Evolutionary conservation across 106 monocot species (phyloP).

Genomic region (Acorus calamus): DNA sequence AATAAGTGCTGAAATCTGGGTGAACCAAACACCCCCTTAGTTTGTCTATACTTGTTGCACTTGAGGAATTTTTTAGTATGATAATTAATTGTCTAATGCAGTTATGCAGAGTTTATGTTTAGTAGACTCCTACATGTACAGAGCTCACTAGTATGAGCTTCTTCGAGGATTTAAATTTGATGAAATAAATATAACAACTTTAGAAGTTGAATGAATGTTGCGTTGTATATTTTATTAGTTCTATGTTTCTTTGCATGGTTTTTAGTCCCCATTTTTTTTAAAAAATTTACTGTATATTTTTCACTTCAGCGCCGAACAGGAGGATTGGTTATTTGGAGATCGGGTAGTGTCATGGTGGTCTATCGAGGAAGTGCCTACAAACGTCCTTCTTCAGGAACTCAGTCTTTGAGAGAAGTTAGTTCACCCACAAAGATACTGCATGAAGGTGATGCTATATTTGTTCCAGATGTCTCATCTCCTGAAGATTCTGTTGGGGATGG

Average conservation of each 20-base stretch:
- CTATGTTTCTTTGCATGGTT: background rate
- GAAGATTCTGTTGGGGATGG: conserved; percentile 11
- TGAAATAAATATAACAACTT: too few species aligned
- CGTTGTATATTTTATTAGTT: too few species aligned
- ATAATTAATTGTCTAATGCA: too few species aligned
- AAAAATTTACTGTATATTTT: conserved; percentile 8
- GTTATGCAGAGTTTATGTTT: too few species aligned
- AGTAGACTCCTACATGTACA: too few species aligned
- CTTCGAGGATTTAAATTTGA: too few species aligned
- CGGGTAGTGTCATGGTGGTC: conserved; percentile 98
- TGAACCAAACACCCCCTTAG: too few species aligned
- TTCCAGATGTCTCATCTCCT: conserved; percentile 51
- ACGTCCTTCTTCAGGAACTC: conserved; percentile 26
- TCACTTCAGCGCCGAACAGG: conserved; percentile 68
- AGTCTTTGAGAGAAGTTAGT: conserved; percentile 13
- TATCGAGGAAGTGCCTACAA: conserved; percentile 69
- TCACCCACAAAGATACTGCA: conserved; percentile 18
- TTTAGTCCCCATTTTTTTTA: background rate
- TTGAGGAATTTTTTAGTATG: too few species aligned
- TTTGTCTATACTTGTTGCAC: too few species aligned
- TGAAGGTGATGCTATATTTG: conserved; percentile 31
- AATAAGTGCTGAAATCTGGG: too few species aligned
- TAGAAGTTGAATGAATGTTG: too few species aligned
- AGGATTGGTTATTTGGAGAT: conserved; percentile 92
- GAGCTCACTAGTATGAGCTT: too few species aligned